A percentile compares a stretch with the other conserved stretches of the same genome.
Conservation (phyloP, 331 rosid species). For the Pyracantha coccinea region DNA sequence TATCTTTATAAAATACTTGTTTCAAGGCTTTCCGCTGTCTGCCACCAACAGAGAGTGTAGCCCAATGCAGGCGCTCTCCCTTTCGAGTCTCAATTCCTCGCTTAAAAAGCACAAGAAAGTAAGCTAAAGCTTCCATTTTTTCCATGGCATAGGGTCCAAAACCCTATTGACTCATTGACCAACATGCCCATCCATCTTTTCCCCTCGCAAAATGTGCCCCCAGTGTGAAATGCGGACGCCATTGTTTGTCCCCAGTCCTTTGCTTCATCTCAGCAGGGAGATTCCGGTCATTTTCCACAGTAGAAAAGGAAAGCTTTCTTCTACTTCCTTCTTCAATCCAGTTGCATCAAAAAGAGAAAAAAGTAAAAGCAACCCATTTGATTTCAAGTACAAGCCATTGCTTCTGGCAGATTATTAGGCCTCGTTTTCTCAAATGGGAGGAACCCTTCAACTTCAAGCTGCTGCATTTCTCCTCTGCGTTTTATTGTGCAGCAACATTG, state of each 20-base stretch:
- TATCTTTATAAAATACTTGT: neutral
- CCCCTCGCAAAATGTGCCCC: slow-evolving; percentile 41
- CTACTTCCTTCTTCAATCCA: slow-evolving; percentile 14
- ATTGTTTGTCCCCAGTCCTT: neutral
- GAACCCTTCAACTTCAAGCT: slow-evolving; percentile 23
- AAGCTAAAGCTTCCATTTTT: slow-evolving; percentile 23
- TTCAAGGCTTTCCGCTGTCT: slow-evolving; percentile 47
- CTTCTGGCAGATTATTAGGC: slow-evolving; percentile 4
- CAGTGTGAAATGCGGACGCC: slow-evolving; percentile 25
- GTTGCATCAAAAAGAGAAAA: slow-evolving; percentile 11
- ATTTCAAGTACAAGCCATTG: slow-evolving; percentile 1
- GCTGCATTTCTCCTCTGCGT: slow-evolving; percentile 44
- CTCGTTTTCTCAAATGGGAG: slow-evolving; percentile 47
- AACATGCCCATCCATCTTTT: slow-evolving; percentile 29
- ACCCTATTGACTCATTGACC: neutral
- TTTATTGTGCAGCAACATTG: slow-evolving; percentile 28
- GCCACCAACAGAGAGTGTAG: slow-evolving; percentile 41
- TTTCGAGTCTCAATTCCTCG: slow-evolving; percentile 23
- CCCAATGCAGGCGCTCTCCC: slow-evolving; percentile 20
- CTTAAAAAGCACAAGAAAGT: slow-evolving; percentile 31
- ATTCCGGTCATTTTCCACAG: slow-evolving; percentile 14
- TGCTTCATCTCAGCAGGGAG: slow-evolving; percentile 15
- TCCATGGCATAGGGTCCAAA: slow-evolving; percentile 2
- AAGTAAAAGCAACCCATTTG: neutral
- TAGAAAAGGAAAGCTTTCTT: slow-evolving; percentile 16